A percentile compares a stretch with the other conserved stretches of the same genome.
phyloP scores from a whole-genome alignment of 805 yeast species.

The Starmerella khaoyaiensis region DNA sequence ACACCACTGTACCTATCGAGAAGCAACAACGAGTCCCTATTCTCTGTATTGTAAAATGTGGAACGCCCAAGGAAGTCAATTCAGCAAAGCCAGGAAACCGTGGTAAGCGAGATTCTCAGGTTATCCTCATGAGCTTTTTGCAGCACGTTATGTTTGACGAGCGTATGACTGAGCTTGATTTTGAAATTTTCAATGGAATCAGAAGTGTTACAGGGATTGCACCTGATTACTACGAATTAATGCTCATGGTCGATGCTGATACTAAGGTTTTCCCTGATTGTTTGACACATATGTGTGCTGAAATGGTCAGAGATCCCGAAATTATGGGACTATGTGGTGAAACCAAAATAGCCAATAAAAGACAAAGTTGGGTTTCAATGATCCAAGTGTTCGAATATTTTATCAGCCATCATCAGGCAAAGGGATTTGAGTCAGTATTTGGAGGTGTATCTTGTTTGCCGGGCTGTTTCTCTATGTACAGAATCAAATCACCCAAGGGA shows the following conservation, averaged over 20 bases:
- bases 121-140: conserved; percentile 77
- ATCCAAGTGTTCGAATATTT: conserved; percentile 90
- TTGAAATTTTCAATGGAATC: conserved; percentile 56
- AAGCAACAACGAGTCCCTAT: conserved; percentile 78
- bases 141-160: conserved; percentile 83
- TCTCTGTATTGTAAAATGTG: conserved; percentile 70
- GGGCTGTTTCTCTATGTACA: conserved; percentile 86
- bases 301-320: conserved; percentile 72
- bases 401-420: conserved; percentile 87
- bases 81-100: conserved; percentile 79
- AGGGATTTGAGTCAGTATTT: conserved; percentile 88
- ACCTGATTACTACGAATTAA: conserved; percentile 69
- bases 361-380: conserved; percentile 76
- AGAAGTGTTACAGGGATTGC: conserved; percentile 78
- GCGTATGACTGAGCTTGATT: conserved; percentile 85
- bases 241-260: conserved; percentile 91
- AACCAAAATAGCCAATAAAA: conserved; percentile 76
- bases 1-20: conserved; percentile 56
- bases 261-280: conserved; percentile 80
- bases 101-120: conserved; percentile 92
- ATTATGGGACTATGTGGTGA: conserved; percentile 94
- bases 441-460: conserved; percentile 94
- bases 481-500: conserved; percentile 83
- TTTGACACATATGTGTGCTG: conserved; percentile 77
- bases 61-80: conserved; percentile 60